Percentiles rank a stretch among this genome's conserved stretches.
phyloP scores from a whole-genome alignment of 345 rosid species.

The Acer negundo region DNA sequence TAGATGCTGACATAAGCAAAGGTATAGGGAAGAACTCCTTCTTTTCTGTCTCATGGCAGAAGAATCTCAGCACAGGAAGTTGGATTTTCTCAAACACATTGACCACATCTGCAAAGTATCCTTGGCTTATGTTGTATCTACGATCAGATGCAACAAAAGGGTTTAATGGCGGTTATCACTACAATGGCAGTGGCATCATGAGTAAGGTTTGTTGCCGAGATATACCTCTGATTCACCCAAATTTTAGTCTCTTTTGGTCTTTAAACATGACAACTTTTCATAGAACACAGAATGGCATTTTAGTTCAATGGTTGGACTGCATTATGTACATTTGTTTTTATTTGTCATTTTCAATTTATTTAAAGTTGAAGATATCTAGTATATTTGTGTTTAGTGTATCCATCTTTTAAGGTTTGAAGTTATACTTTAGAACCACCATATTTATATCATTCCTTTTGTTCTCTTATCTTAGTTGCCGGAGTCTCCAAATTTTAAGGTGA shows the following conservation, averaged over 20 bases:
- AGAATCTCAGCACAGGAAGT: constrained; percentile 46
- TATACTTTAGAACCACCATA: background rate
- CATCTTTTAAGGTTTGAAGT: background rate
- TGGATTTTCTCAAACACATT: constrained; percentile 52
- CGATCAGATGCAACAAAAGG: constrained; percentile 52
- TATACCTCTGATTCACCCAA: background rate
- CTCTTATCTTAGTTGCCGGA: constrained; percentile 44
- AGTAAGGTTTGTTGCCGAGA: constrained; percentile 32
- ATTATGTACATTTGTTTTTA: background rate
- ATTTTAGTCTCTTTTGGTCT: background rate
- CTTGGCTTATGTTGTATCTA: constrained; percentile 63
- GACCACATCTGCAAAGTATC: constrained; percentile 50
- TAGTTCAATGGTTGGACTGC: background rate
- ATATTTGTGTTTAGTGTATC: background rate
- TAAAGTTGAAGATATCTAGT: background rate
- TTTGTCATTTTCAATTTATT: background rate
- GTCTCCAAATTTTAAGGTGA: constrained; percentile 59
- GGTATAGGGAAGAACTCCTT: constrained; percentile 39
- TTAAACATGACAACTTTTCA: background rate
- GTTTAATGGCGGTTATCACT: constrained; percentile 60
- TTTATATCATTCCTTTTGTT: constrained; percentile 12
- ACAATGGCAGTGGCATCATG: constrained; percentile 50
- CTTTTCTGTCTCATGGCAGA: constrained; percentile 50
- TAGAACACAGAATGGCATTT: background rate
- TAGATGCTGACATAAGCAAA: constrained; percentile 40